These are phyloP conservation scores for Penicillium griseofulvum DNA, from an alignment of 2,329 filamentous ascomycete species.

Conservation along the genomic window DNA sequence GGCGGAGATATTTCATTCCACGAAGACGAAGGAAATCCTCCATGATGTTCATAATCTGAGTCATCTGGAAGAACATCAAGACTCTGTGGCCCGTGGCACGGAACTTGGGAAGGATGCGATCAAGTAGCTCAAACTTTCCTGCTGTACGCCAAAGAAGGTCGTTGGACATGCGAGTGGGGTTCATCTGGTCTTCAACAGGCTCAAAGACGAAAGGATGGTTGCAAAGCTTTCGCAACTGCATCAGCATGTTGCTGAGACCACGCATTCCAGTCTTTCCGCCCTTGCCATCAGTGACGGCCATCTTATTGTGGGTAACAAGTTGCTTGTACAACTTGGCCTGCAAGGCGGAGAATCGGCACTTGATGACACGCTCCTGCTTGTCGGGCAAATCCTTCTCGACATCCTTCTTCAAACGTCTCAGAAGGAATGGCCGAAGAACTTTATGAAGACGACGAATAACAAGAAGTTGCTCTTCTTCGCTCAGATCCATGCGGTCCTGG, in stretches of 20 bases:
- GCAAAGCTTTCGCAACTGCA: conserved; percentile 97
- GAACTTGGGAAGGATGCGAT: conserved; percentile 91
- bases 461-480: conserved; percentile 98
- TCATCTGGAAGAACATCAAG: conserved; percentile 99
- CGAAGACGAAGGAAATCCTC: conserved; percentile 90
- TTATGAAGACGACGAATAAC: conserved; percentile 98
- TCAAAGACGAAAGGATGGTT: conserved; percentile 99
- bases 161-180: conserved; percentile 81
- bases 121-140: conserved; percentile 94
- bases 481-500: conserved; percentile 98
- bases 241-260: conserved; percentile 98
- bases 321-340: conserved; percentile 96
- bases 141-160: conserved; percentile 92
- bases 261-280: conserved; percentile 91
- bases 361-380: conserved; percentile 99
- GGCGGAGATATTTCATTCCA: conserved; percentile 79
- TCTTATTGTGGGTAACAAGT: conserved; percentile 91
- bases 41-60: conserved; percentile 99
- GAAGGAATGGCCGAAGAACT: conserved; percentile 92
- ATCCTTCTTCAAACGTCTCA: conserved; percentile 98
- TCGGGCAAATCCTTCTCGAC: conserved; percentile 98
- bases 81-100: conserved; percentile 87
- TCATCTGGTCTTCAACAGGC: conserved; percentile 97
- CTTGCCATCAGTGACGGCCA: conserved; percentile 92
- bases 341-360: conserved; percentile 95